These are phyloP conservation scores for Calonectria montana DNA, from an alignment of 2,329 filamentous ascomycete species.

Conservation along the genomic window DNA sequence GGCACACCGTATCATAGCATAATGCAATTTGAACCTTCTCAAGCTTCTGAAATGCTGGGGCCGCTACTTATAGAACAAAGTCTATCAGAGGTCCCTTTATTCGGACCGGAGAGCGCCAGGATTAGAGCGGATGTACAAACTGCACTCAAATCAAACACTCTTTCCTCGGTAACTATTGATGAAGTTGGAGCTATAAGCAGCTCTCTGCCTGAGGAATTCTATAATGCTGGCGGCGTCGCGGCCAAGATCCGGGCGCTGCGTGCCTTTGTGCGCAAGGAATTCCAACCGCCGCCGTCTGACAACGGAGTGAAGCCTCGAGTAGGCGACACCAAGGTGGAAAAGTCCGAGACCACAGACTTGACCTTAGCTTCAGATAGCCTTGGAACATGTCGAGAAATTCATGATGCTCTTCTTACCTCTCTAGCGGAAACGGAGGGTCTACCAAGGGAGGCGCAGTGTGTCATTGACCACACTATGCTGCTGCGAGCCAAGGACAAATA, in stretches of 20 bases:
- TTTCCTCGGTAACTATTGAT: conserved; percentile 48
- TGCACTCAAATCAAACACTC: conserved; percentile 50
- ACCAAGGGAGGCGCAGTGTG: conserved; percentile 61
- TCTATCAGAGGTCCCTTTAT: conserved; percentile 66
- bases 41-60: conserved; percentile 64
- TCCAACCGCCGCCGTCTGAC: conserved; percentile 30
- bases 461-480: conserved; percentile 69
- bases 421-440: conserved; percentile 59
- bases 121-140: conserved; percentile 56
- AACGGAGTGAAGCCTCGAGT: conserved; percentile 41
- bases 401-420: conserved; percentile 64
- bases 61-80: conserved; percentile 66
- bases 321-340: conserved; percentile 41
- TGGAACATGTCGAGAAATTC: conserved; percentile 65
- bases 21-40: conserved; percentile 68
- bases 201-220: conserved; percentile 55
- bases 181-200: conserved; percentile 50
- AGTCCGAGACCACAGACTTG: conserved; percentile 50
- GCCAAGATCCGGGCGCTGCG: conserved; percentile 63
- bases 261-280: conserved; percentile 48
- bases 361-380: conserved; percentile 52
- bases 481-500: conserved; percentile 71
- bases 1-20: conserved; percentile 64
- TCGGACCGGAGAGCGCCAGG: conserved; percentile 62
- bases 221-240: conserved; percentile 55